These are phyloP conservation scores for Herpetomonas samuelpessoai DNA, from an alignment of 208 protist genomes.

Conservation along the genomic window DNA sequence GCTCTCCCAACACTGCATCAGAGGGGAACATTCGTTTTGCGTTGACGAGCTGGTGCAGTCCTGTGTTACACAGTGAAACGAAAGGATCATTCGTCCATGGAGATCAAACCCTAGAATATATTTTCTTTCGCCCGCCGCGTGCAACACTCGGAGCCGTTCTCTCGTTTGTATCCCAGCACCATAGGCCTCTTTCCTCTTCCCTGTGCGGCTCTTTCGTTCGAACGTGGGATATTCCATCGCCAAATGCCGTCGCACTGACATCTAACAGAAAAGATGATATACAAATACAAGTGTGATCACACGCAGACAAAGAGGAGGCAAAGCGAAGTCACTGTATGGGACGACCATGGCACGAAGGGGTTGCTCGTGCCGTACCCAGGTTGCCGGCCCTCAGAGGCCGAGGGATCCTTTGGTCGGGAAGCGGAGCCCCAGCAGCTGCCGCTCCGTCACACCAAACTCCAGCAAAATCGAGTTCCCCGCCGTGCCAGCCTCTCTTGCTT, in stretches of 20 bases:
- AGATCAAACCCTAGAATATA: no score
- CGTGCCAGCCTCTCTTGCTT: not conserved
- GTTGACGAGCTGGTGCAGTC: no score
- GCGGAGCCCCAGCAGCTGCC: slow-evolving; percentile 48
- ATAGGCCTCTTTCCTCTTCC: no score
- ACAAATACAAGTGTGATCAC: slow-evolving; percentile 9
- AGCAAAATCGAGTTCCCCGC: slow-evolving; percentile 17
- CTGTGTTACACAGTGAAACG: no score
- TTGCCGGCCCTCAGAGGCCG: slow-evolving; percentile 10
- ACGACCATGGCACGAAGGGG: not conserved
- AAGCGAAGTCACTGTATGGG: not conserved
- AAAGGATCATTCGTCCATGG: no score
- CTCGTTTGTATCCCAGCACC: no score
- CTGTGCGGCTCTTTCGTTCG: not conserved
- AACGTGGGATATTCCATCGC: not conserved
- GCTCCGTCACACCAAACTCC: slow-evolving; percentile 35
- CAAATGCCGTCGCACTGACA: not conserved
- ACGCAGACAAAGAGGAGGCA: not conserved
- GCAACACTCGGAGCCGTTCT: no score
- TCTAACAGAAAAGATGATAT: slow-evolving; percentile 2
- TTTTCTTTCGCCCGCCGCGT: no score
- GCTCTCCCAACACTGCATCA: no score
- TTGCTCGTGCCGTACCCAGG: no score
- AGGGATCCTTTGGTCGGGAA: slow-evolving; percentile 51
- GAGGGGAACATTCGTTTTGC: no score